A percentile compares a stretch with the other conserved stretches of the same genome.
These are phyloP conservation scores for Ganoderma leucocontextum DNA, from an alignment of 1,284 basidiomycete genomes.

Conservation along the genomic window DNA sequence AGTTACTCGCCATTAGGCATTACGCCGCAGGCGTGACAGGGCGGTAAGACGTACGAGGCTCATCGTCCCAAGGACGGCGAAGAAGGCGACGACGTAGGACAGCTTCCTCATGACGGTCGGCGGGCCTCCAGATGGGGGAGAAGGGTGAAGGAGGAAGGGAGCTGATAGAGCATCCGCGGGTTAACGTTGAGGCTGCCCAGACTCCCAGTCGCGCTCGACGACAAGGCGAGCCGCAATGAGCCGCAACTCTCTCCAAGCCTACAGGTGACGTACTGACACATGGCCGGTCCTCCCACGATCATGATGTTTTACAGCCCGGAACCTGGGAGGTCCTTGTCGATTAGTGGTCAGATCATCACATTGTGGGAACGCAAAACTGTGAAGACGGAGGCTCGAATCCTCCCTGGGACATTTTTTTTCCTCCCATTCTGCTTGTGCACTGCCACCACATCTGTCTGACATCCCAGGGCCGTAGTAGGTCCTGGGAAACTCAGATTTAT, in stretches of 20 bases:
- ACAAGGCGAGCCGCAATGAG: neutral
- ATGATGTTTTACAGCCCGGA: too few species aligned
- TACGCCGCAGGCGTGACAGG: neutral
- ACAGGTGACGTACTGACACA: neutral
- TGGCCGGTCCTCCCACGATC: neutral
- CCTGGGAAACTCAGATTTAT: too few species aligned
- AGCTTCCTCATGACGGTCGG: conserved; percentile 61
- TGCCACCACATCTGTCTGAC: too few species aligned
- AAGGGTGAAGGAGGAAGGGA: neutral
- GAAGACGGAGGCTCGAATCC: conserved; percentile 40
- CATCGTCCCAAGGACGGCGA: conserved; percentile 58
- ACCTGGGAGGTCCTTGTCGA: conserved; percentile 33
- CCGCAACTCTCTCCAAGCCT: conserved; percentile 9
- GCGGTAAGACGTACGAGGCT: conserved; percentile 54
- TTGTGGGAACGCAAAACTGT: conserved; percentile 35
- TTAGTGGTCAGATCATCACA: conserved; percentile 41
- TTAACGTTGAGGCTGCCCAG: conserved; percentile 3
- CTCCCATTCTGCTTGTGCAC: neutral
- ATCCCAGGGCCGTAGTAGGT: too few species aligned
- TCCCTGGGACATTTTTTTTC: conserved; percentile 32
- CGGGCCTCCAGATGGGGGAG: neutral
- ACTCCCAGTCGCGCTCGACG: conserved; percentile 14
- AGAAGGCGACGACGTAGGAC: conserved; percentile 67
- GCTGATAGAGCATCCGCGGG: conserved; percentile 7
- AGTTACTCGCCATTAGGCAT: neutral